Conservation (phyloP, 2,329 filamentous ascomycete genomes). For the Cercospora sojina region DNA sequence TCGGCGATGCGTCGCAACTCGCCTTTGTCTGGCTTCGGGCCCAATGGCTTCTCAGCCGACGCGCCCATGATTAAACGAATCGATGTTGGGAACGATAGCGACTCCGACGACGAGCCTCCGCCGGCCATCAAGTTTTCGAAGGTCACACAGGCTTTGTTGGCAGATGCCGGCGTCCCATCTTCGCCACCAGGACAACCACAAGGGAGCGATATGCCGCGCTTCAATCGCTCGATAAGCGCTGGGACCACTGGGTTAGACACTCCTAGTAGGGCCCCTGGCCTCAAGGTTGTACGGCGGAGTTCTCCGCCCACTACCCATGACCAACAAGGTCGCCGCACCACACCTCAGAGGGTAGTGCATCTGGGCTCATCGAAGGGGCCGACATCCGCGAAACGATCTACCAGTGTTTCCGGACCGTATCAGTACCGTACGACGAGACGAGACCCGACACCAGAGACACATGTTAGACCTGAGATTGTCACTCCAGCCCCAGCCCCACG, state of each 20-base stretch:
- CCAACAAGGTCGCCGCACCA: constrained; percentile 28
- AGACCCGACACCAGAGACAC: constrained; percentile 36
- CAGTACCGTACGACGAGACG: constrained; percentile 32
- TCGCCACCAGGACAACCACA: constrained; percentile 52
- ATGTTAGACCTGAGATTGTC: constrained; percentile 33
- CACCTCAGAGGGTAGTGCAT: constrained; percentile 40
- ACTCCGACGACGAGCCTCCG: constrained; percentile 86
- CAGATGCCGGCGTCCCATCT: constrained; percentile 58
- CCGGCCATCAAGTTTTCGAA: constrained; percentile 90
- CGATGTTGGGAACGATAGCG: constrained; percentile 74
- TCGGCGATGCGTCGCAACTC: constrained; percentile 45
- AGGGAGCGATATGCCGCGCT: constrained; percentile 34
- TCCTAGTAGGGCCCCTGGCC: constrained; percentile 38
- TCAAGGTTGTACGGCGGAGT: constrained; percentile 39
- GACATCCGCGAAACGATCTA: constrained; percentile 36
- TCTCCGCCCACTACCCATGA: constrained; percentile 31
- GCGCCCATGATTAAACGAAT: constrained; percentile 51
- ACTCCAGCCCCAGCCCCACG: constrained; percentile 40
- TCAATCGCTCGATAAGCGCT: constrained; percentile 32
- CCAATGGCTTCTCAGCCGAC: constrained; percentile 47
- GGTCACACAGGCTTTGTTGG: constrained; percentile 80
- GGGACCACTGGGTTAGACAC: constrained; percentile 36
- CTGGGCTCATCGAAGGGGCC: constrained; percentile 31
- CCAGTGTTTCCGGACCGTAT: constrained; percentile 38
- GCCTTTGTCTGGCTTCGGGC: constrained; percentile 47